Base-by-base conservation (phyloP, 2,329 filamentous ascomycete species). In the Aspergillus floridensis region DNA sequence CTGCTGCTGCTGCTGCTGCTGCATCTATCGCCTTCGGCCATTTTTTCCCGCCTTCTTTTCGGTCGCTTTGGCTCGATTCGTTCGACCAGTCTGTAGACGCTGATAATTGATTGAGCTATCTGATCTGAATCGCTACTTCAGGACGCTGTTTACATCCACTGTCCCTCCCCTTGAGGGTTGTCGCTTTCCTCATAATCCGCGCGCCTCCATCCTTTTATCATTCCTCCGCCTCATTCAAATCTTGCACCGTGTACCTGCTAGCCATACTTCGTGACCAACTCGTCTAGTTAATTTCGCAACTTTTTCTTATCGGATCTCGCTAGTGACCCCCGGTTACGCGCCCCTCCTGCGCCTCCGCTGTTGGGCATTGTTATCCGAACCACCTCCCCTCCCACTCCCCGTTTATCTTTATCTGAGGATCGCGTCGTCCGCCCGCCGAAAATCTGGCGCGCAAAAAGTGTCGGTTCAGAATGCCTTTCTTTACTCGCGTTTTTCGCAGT, bases 401-500 rank as follows among this genome's bases (percentile, higher is more conserved):
- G 24, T 22, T 22, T 24, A 19, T 59, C 49, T 61, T 41, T 54
- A 47, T 24, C 62, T 59, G 41, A 21, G 59, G 56, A 61, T 64
- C 64, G 63, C 65, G 62, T 62, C 57, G 63, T 56, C 60, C 58
- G 49, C 52, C 53, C 59, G 57, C 57, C 50, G 53, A 54, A 56
- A 58, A 56, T 53, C 44, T 53, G 59, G 62, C 51, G 56, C 54
- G 57, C 53, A 52, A 59, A 44, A 44, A 44, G 38, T 44, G 38
- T 57, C 47, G 51, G 22, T 50, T 47, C 59, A 72, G 62, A 51
- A 85, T 86, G 82, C 78, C 84, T 57, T 84, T 86, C 71, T 84
- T 87, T 70, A 83, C 83, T 59, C 82, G 80, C 62, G 80, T 83
- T 60, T 85, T 93, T 77, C 92, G 91, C 82, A 84, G 85, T 79